Evolutionary conservation across 1,284 basidiomycete species (phyloP), one percentile per base, ranked within the genome.

Genomic region (Malassezia dermatis): DNA sequence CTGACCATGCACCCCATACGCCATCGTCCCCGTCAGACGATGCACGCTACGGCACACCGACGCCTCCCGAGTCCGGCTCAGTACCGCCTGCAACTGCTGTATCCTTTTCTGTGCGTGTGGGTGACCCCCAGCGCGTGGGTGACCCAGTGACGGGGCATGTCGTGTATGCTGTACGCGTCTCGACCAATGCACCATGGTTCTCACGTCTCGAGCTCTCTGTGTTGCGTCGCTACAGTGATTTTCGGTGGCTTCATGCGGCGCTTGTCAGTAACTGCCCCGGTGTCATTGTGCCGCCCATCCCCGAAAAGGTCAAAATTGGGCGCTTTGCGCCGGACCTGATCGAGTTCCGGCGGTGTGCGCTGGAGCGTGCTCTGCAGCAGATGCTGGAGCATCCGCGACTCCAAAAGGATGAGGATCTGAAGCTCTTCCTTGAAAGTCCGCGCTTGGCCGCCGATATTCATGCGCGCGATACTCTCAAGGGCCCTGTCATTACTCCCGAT

Each of bases 201-300:
- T 53, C 62, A 12, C 45, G 60, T 8, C 30, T 24, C 26, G 59
- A 67, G 19, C 66, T 70, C 34, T 71, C 89, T 4, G 90, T 94
- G 32, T 82, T 99, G 7, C 82, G 93, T 17, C 84, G 93, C 21
- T 99, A 94, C 76, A 89, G 87, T 19, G 94, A 99, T 76, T 99
- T 98, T 71, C 80, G 95, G 19, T 98, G 94, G 93, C 77, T 99
- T 0, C 94, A 88, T 73, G 90, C 93, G 66, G 84, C 85, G 0
- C 80, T 99, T 1, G 86, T 85, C 0, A 75, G 79, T 66, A 96
- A 95, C 77, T 96, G 98, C 69, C 91, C 94, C 1, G 94, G 93
- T 3, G 89, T 96, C 4, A 86, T 98, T 45, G 88, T 99, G 0
- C 94, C 93, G 4, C 91, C 93, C 0, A 87, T 88, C 1, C 93